Base-by-base conservation (phyloP, 768 basidiomycete species). In the Boletus huronensis region DNA sequence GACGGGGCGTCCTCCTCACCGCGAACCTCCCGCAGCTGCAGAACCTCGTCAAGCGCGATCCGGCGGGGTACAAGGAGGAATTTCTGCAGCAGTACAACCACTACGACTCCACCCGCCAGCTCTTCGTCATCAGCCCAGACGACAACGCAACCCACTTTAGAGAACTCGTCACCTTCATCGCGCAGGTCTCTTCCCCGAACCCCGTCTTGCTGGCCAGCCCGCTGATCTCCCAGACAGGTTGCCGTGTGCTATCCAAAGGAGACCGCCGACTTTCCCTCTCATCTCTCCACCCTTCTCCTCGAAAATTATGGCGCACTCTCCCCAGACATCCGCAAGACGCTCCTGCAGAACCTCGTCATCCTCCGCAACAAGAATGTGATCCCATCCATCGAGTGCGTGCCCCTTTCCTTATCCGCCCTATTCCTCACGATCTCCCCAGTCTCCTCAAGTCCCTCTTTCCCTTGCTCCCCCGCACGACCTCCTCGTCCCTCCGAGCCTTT, bases 71-170 rank as follows among this genome's bases (percentile, higher is more conserved):
- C 77, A 88, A 83, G 68, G 96, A 98, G 57, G 97, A 99, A 63
- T 99, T 98, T 62, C 68, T 94, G 16, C 93, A 93, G 59, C 96
- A 99, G 78, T 97, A 93, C 88, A 91, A 90, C 56, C 92, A 96
- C 70, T 98, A 95, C 73, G 83, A 89, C 61, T 89, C 85, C 59
- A 85, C 89, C 52, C 83, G 90, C 32, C 83, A 92, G 64, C 89
- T 99, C 58, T 93, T 94, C 64, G 79, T 80, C 62, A 76, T 87
- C 55, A 85, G 84, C 65, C 91, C 94, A 2, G 83, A 85, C 64
- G 93, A 95, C 64, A 89, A 95, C 63, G 87, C 88, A 0, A 77
- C 86, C 32, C 84, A 90, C 59, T 95, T 95, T 64, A 75, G 85
- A 54, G 93, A 98, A 64, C 82, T 98, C 32, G 84, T 98, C 34